Evolutionary conservation across 2,329 filamentous ascomycete genomes (phyloP), one percentile per base, ranked within the genome.

Genomic region (Diaporthe humulicola): DNA sequence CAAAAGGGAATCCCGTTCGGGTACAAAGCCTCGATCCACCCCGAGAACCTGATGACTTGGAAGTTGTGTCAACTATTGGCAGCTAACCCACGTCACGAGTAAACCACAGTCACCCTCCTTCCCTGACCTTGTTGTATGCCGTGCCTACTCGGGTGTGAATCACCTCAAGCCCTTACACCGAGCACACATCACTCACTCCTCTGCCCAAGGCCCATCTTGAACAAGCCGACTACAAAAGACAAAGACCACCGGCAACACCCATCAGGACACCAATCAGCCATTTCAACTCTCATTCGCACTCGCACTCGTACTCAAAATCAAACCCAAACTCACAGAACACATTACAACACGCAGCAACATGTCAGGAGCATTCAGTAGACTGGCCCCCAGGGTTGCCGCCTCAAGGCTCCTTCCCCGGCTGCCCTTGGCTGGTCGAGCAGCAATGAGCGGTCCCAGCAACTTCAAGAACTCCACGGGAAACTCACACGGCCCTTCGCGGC

Each of bases 361-460:
- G 75, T 73, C 75, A 17, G 73, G 56, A 40, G 40, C 38, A 54
- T 50, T 69, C 50, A 30, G 40, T 48, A 66, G 42, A 60, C 38
- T 70, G 33, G 64, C 19, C 28, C 30, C 70, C 15, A 60, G 73
- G 48, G n/a, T 36, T 30, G 33, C 25, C 15, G 19, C 64, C 36
- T 40, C 50, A 22, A 19, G 67, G n/a, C 25, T 72, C 38, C 58
- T 71, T n/a, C 45, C 64, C 2, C 70, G 70, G 33, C n/a, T 54
- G 19, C 22, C 64, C 12, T 25, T 52, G 38, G n/a, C 38, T 28
- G 45, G 73, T 45, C 67, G 61, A 25, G 17, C 22, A 28, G 22
- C 42, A 8, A n/a, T 42, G 15, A 38, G 28, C 28, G 70, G 48
- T n/a, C 33, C 48, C 22, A 69, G 28, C 36, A 52, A 7, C 36